Evolutionary conservation across 495 filamentous ascomycete species (phyloP), one percentile per base, ranked within the genome.

Genomic region (Lichina pygmaea): DNA sequence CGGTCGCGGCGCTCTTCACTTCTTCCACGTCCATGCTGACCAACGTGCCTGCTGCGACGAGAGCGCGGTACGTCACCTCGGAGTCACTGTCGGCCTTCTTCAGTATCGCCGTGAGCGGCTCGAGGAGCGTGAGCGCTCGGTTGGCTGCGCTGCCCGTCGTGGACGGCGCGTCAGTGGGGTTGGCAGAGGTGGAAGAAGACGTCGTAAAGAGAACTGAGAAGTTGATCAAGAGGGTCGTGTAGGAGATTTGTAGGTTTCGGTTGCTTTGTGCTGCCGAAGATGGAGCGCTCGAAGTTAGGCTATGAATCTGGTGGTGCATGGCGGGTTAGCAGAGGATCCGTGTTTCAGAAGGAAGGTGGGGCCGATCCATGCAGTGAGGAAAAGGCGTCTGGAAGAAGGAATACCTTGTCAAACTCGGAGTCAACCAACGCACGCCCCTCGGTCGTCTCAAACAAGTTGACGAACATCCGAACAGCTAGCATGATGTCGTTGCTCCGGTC

Each of bases 181-280:
- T 54, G 34, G 52, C 57, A 1, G 37, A 38, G 31, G 53, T 41
- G n/a, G 49, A 15, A 13, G 49, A 33, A 7, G 61, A 55, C 0
- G 58, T 57, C 6, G 67, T 66, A 11, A 73, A 56, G 10, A 68
- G 52, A 37, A 67, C 58, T 4, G 79, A 71, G 60, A 78, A 84
- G 60, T 99, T 95, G 54, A 95, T 77, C 51, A 77, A 77, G 0
- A 83, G 64, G 7, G 91, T 91, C 9, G 80, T 73, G 16, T 84
- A 57, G 0, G 89, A 91, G 46, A 92, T 75, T 42, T 75, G 68
- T 7, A 91, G 60, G 53, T 91, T 93, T 36, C 75, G 73, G 51
- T 91, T 89, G n/a, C 64, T 64, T 0, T 39, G 36, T 11, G 10
- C 24, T 4, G 24, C 24, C 2, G 24, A 24, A 24, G 24, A 24